These are phyloP conservation scores for Suhomyces ambrosiae DNA, from an alignment of 1,139 yeast genomes.

Conservation along the genomic window DNA sequence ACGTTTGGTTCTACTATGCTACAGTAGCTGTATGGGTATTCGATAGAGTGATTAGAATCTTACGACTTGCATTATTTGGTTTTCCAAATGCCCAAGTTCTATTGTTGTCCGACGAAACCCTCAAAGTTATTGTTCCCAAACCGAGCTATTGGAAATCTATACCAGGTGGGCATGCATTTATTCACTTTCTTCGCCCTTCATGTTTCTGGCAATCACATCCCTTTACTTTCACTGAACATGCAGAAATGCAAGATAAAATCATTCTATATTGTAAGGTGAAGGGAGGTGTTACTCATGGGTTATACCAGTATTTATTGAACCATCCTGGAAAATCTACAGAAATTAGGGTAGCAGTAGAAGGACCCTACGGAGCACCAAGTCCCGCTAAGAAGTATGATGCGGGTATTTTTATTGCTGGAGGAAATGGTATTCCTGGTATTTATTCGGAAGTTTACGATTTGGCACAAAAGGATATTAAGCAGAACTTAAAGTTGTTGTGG, in stretches of 20 bases:
- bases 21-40: conserved; percentile 46
- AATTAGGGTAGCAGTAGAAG: conserved; percentile 45
- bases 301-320: conserved; percentile 24
- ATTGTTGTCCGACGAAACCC: conserved; percentile 40
- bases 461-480: conserved; percentile 20
- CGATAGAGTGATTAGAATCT: conserved; percentile 44
- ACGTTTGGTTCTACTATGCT: conserved; percentile 41
- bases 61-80: conserved; percentile 39
- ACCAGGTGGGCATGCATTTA: conserved; percentile 57
- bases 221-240: conserved; percentile 29
- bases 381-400: conserved; percentile 38
- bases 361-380: conserved; percentile 47
- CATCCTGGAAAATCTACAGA: conserved; percentile 27
- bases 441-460: conserved; percentile 39
- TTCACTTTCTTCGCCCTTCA: conserved; percentile 40
- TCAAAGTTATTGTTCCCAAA: conserved; percentile 42
- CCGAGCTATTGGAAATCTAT: conserved; percentile 43
- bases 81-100: conserved; percentile 38
- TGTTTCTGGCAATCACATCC: conserved; percentile 48
- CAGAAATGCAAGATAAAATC: conserved; percentile 25
- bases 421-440: conserved; percentile 53
- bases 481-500: conserved; percentile 51
- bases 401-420: conserved; percentile 47
- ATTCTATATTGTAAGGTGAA: conserved; percentile 39
- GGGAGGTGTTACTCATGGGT: conserved; percentile 37